Conservation (phyloP, 2,329 filamentous ascomycete species). For the Byssoonygena ceratinophila region DNA sequence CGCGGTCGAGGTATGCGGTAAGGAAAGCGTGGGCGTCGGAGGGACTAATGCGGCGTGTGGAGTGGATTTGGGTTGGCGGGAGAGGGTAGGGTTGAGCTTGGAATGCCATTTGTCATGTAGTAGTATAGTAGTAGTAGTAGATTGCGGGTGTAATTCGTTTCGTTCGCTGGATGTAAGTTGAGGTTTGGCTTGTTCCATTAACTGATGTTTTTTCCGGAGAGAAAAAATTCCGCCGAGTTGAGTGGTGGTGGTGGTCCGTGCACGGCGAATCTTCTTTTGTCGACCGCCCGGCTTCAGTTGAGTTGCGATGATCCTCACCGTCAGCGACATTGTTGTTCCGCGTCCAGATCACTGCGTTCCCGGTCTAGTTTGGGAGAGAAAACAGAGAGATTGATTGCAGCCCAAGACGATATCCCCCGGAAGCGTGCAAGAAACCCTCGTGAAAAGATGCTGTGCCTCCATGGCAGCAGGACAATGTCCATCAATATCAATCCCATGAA, state of each 20-base stretch:
- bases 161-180: not conserved
- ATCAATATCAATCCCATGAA: not conserved
- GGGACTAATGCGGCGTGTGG: slow-evolving; percentile 29
- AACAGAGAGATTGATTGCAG: not conserved
- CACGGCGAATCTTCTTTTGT: not conserved
- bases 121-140: not conserved
- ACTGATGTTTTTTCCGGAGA: not conserved
- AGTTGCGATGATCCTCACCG: not conserved
- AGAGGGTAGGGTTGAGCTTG: slow-evolving; percentile 28
- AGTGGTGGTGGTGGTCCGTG: slow-evolving; percentile 6
- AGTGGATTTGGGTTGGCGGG: slow-evolving; percentile 31
- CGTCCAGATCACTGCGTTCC: not conserved
- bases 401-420: not conserved
- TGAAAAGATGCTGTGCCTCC: slow-evolving; percentile 6
- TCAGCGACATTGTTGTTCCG: not conserved
- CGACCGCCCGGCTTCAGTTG: not conserved
- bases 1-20: slow-evolving; percentile 34
- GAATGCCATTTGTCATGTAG: slow-evolving; percentile 25
- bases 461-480: not conserved
- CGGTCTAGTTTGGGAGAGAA: too few species aligned
- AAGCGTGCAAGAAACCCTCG: not conserved
- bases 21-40: slow-evolving; percentile 35
- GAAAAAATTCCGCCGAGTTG: not conserved
- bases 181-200: not conserved
- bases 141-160: slow-evolving; percentile 9